Conservation (phyloP, 768 basidiomycete genomes). For the Dacryopinax spathularia region DNA sequence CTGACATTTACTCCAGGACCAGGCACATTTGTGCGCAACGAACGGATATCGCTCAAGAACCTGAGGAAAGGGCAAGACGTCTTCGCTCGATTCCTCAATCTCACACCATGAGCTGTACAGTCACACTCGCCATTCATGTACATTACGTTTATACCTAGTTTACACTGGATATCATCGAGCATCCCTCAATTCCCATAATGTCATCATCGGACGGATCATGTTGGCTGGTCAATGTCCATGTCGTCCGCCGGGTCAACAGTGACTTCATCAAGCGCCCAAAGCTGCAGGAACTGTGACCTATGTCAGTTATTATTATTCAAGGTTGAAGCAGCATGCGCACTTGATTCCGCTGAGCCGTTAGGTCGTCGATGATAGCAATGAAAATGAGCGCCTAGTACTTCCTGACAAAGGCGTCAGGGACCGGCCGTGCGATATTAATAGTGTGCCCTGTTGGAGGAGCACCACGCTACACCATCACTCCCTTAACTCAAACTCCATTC, state of each 20-base stretch:
- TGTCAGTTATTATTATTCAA: not conserved
- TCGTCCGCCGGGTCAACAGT: slow-evolving; percentile 7
- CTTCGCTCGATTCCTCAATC: slow-evolving; percentile 48
- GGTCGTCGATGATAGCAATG: slow-evolving; percentile 51
- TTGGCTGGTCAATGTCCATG: not conserved
- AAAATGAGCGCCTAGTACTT: no score
- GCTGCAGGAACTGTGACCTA: slow-evolving; percentile 7
- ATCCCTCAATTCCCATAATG: no score
- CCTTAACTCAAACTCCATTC: no score
- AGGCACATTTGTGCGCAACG: slow-evolving; percentile 88
- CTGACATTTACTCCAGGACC: no score
- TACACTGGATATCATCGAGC: not conserved
- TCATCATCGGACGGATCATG: no score
- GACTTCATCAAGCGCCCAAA: slow-evolving; percentile 5
- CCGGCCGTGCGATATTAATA: no score
- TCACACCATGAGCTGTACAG: not conserved
- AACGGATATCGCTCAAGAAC: slow-evolving; percentile 75
- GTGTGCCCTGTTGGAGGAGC: no score
- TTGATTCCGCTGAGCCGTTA: slow-evolving; percentile 42
- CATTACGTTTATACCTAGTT: not conserved
- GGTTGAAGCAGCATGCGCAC: slow-evolving; percentile 31
- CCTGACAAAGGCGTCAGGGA: no score
- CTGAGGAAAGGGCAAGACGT: slow-evolving; percentile 64
- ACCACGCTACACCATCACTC: no score
- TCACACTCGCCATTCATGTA: not conserved